A percentile compares a stretch with the other conserved stretches of the same genome.
Conservation (phyloP, 2,329 filamentous ascomycete species). For the Pezicula neosporulosa region DNA sequence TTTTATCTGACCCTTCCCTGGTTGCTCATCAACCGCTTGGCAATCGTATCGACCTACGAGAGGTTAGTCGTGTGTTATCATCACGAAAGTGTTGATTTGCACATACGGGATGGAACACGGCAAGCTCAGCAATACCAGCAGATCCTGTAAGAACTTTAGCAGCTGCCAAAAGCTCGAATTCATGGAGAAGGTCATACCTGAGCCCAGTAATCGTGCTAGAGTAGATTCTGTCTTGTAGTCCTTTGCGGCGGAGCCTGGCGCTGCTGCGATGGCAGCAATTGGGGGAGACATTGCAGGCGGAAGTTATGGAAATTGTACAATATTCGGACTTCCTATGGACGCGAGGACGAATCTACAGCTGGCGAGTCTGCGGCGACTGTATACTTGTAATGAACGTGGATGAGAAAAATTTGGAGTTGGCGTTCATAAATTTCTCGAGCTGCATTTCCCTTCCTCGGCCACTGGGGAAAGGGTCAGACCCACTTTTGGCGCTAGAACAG, state of each 20-base stretch:
- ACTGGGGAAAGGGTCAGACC: not conserved
- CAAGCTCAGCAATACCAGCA: constrained; percentile 88
- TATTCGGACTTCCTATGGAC: not conserved
- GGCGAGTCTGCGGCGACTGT: not conserved
- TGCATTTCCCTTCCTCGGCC: not conserved
- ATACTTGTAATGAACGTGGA: not conserved
- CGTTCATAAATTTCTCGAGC: constrained; percentile 1
- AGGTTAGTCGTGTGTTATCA: constrained; percentile 21
- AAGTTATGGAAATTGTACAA: not conserved
- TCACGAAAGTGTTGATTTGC: constrained; percentile 1
- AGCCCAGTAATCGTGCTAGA: constrained; percentile 82
- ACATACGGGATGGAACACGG: constrained; percentile 84
- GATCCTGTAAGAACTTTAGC: constrained; percentile 56
- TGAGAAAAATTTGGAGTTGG: not conserved
- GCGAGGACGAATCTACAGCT: not conserved
- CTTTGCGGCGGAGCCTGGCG: constrained; percentile 31
- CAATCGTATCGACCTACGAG: constrained; percentile 87
- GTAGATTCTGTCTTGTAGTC: constrained; percentile 84
- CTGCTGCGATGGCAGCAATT: constrained; percentile 32
- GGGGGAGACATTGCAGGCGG: constrained; percentile 9
- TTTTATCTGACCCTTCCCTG: constrained; percentile 61
- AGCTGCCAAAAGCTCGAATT: not conserved
- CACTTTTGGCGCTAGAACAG: not conserved
- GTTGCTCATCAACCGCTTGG: constrained; percentile 99
- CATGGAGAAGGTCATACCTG: constrained; percentile 55